Percentiles rank a stretch among this genome's conserved stretches.
Evolutionary conservation across 2,329 filamentous ascomycete genomes (phyloP).

Genomic region (Ophiostoma australiae): DNA sequence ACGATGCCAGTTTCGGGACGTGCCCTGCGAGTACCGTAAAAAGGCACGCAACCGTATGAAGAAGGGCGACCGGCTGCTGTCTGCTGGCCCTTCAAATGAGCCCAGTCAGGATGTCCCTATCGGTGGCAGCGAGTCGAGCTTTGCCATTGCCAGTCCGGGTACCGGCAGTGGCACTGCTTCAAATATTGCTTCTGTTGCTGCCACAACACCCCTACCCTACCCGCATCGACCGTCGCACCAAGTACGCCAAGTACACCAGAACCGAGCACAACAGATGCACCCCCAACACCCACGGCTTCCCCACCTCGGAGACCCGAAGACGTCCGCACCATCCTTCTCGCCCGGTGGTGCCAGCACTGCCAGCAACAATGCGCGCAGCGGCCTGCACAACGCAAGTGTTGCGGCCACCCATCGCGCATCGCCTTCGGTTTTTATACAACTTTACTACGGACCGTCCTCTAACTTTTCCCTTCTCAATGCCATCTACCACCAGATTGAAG

Average conservation of each 20-base stretch:
- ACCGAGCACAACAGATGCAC: background rate
- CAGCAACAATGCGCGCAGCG: constrained; percentile 11
- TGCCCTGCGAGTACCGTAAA: constrained; percentile 25
- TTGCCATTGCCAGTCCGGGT: constrained; percentile 7
- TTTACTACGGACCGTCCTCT: constrained; percentile 28
- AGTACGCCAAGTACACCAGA: background rate
- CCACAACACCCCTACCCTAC: background rate
- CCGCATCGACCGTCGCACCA: constrained; percentile 2
- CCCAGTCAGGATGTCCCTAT: background rate
- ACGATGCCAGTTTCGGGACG: constrained; percentile 24
- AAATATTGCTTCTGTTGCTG: background rate
- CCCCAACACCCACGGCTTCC: background rate
- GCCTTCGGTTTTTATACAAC: constrained; percentile 26
- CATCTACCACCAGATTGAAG: constrained; percentile 27
- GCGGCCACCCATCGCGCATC: constrained; percentile 26
- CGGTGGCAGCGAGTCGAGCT: background rate
- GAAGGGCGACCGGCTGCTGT: constrained; percentile 20
- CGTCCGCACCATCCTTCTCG: background rate
- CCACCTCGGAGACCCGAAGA: constrained; percentile 10
- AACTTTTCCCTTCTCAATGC: constrained; percentile 26
- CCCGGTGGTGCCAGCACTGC: constrained; percentile 4
- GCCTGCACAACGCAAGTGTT: constrained; percentile 19
- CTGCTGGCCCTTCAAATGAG: background rate
- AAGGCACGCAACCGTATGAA: constrained; percentile 27
- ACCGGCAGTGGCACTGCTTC: background rate